These are phyloP conservation scores for Musa itinerans DNA, from an alignment of 176 grass and related monocot genomes.

Conservation along the genomic window DNA sequence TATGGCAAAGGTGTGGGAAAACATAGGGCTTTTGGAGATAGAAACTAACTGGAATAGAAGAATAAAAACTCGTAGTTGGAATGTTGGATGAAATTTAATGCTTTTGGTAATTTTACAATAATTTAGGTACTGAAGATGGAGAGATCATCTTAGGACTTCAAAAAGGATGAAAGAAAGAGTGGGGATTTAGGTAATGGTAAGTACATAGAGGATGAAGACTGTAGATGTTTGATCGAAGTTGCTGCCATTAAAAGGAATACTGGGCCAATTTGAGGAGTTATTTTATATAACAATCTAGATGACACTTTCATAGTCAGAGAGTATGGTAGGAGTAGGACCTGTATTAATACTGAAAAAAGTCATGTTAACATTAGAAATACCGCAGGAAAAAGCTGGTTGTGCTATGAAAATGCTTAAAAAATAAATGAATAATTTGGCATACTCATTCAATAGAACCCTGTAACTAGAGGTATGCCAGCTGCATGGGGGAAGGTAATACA, in stretches of 20 bases:
- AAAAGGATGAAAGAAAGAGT: not conserved
- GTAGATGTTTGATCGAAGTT: too few species aligned
- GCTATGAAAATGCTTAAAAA: not conserved
- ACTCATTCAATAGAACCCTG: not conserved
- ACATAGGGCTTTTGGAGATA: not conserved
- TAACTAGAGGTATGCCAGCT: not conserved
- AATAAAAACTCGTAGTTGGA: not conserved
- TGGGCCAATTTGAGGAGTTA: too few species aligned
- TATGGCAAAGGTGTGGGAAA: not conserved
- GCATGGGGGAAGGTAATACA: not conserved
- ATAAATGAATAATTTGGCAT: not conserved
- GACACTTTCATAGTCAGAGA: too few species aligned
- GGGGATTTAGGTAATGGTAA: not conserved
- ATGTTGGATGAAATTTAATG: not conserved
- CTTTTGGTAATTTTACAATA: not conserved
- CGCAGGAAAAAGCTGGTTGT: not conserved
- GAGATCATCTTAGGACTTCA: not conserved
- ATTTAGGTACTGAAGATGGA: not conserved
- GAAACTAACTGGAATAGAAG: not conserved
- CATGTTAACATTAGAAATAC: not conserved
- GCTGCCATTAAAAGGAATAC: too few species aligned
- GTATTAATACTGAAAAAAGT: too few species aligned
- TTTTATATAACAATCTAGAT: too few species aligned
- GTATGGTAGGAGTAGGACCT: too few species aligned
- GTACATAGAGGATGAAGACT: not conserved